phyloP scores from a whole-genome alignment of 805 yeast genomes.

The Cyberlindnera misumaiensis region DNA sequence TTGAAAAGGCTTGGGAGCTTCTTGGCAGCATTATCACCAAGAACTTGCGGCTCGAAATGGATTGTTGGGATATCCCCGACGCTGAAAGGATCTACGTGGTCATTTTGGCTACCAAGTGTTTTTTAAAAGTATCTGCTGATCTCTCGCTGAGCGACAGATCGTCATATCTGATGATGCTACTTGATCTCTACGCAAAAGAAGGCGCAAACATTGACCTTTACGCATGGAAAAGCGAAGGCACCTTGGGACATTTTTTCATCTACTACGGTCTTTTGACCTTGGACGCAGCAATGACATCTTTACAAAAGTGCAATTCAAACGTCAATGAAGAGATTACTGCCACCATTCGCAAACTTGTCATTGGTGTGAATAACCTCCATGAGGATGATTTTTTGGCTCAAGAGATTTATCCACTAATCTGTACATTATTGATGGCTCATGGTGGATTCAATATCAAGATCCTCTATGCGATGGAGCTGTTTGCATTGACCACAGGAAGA shows the following conservation, averaged over 20 bases:
- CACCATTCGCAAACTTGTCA: conserved; percentile 11
- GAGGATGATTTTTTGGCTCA: conserved; percentile 37
- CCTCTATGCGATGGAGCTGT: conserved; percentile 21
- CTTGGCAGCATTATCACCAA: too few species aligned
- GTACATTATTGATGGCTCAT: conserved; percentile 36
- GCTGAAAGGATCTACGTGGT: neutral
- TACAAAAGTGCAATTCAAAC: neutral
- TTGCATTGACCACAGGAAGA: neutral
- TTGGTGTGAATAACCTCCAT: conserved; percentile 11
- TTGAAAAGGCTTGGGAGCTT: too few species aligned
- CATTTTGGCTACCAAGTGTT: neutral
- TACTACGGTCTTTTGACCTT: neutral
- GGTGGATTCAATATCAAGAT: conserved; percentile 39
- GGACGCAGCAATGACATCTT: neutral
- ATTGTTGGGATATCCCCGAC: neutral
- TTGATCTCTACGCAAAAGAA: too few species aligned
- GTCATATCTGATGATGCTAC: too few species aligned
- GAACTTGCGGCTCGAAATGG: too few species aligned
- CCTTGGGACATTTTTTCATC: neutral
- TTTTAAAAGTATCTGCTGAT: neutral
- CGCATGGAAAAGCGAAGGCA: neutral
- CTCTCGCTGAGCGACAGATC: too few species aligned
- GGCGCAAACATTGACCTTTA: too few species aligned
- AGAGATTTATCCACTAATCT: conserved; percentile 30
- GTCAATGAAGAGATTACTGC: conserved; percentile 7